Conservation (phyloP, 2,329 filamentous ascomycete genomes). For the Amphichorda felina region DNA sequence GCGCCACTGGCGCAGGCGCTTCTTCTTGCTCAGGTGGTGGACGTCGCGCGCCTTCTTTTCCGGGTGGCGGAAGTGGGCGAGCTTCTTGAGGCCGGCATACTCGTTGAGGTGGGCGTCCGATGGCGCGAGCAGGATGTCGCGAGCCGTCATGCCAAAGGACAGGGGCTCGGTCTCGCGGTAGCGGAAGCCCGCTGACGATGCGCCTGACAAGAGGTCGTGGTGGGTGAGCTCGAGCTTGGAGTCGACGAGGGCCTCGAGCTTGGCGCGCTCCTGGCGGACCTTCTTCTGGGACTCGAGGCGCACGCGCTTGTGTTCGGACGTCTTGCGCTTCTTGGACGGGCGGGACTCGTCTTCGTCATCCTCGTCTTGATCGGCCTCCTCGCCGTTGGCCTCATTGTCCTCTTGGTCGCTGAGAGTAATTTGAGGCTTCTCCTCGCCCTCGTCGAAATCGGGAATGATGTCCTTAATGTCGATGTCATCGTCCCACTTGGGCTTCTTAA, state of each 20-base stretch:
- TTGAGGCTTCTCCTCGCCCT: constrained; percentile 40
- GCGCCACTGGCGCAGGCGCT: constrained; percentile 76
- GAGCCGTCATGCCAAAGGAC: constrained; percentile 77
- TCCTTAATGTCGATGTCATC: constrained; percentile 97
- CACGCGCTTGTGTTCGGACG: constrained; percentile 47
- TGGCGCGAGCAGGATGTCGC: constrained; percentile 82
- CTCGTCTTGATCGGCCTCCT: constrained; percentile 21
- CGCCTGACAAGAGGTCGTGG: constrained; percentile 40
- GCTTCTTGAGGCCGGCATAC: constrained; percentile 88
- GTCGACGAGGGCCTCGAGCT: constrained; percentile 80
- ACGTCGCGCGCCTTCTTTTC: constrained; percentile 85
- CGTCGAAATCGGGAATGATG: constrained; percentile 75
- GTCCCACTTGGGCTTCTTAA: constrained; percentile 66
- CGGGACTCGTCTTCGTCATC: constrained; percentile 29
- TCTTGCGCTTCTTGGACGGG: constrained; percentile 47
- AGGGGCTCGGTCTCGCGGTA: constrained; percentile 92
- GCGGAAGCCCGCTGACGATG: constrained; percentile 47
- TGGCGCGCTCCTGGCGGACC: constrained; percentile 68
- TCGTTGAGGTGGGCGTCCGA: constrained; percentile 79
- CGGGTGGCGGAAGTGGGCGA: constrained; percentile 76
- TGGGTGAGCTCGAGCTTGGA: constrained; percentile 64
- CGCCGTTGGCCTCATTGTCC: constrained; percentile 22
- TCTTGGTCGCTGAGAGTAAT: constrained; percentile 39
- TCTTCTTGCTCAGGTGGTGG: constrained; percentile 88
- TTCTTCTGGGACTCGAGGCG: constrained; percentile 51